Evolutionary conservation across 345 rosid species (phyloP).

Genomic region (Salix exigua): DNA sequence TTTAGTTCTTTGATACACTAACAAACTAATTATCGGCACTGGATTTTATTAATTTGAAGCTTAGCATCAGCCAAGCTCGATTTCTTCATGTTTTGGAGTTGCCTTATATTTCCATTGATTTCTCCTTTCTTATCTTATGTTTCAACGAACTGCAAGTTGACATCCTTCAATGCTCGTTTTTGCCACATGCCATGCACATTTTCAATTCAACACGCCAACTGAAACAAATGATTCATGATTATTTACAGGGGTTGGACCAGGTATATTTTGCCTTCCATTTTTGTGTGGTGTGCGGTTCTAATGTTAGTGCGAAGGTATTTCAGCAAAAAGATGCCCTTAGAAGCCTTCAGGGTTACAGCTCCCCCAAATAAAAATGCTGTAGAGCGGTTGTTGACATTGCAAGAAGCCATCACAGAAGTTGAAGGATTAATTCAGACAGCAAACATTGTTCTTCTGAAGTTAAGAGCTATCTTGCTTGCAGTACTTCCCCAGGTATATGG

Average conservation of each 20-base stretch:
- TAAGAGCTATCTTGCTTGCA: slow-evolving; percentile 81
- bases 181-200: neutral
- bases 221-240: slow-evolving; percentile 16
- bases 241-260: slow-evolving; percentile 67
- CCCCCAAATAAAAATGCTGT: slow-evolving; percentile 83
- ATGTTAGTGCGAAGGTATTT: slow-evolving; percentile 66
- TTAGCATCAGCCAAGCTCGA: no score
- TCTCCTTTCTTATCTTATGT: no score
- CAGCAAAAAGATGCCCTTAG: slow-evolving; percentile 47
- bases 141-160: no score
- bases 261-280: slow-evolving; percentile 53
- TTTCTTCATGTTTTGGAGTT: no score
- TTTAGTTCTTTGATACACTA: no score
- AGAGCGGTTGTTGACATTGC: slow-evolving; percentile 77
- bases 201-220: neutral
- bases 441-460: slow-evolving; percentile 75
- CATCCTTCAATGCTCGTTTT: neutral
- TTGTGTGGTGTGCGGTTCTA: slow-evolving; percentile 42
- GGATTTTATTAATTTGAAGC: no score
- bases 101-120: no score
- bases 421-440: slow-evolving; percentile 74
- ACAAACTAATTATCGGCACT: no score
- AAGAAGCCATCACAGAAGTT: slow-evolving; percentile 63
- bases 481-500: slow-evolving; percentile 67
- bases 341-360: slow-evolving; percentile 55